Conservation (phyloP, 2,329 filamentous ascomycete species). For the Davidsoniella neocaledoniae region DNA sequence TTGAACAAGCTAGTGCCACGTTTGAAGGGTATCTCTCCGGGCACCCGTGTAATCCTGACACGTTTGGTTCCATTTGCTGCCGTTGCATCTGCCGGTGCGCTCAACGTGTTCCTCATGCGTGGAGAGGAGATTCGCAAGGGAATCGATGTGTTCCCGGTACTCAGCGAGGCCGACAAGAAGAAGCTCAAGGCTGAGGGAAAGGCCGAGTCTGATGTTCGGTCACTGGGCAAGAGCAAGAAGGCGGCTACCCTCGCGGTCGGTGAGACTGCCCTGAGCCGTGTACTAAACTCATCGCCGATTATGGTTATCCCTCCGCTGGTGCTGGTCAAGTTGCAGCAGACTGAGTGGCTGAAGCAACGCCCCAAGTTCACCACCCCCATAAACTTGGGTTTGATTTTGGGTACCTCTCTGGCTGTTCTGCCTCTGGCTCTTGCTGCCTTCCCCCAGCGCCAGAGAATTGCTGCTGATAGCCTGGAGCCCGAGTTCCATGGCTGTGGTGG, state of each 20-base stretch:
- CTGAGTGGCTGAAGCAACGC: conserved; percentile 60
- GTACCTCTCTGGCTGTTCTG: conserved; percentile 73
- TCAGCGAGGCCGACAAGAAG: conserved; percentile 51
- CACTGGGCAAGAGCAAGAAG: conserved; percentile 71
- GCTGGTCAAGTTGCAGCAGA: conserved; percentile 69
- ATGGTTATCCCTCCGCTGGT: conserved; percentile 90
- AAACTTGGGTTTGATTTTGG: conserved; percentile 74
- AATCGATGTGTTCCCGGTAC: conserved; percentile 79
- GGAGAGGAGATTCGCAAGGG: conserved; percentile 85
- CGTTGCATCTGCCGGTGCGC: conserved; percentile 73
- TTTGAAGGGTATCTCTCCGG: conserved; percentile 57
- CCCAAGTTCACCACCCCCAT: conserved; percentile 59
- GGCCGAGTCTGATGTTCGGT: conserved; percentile 47
- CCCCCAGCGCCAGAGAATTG: conserved; percentile 74
- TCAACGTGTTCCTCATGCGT: conserved; percentile 97
- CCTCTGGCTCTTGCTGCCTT: conserved; percentile 84
- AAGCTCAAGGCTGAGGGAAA: conserved; percentile 39
- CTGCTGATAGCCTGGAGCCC: conserved; percentile 58
- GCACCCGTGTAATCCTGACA: conserved; percentile 57
- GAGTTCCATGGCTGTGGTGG: conserved; percentile 77
- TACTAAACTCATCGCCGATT: conserved; percentile 87
- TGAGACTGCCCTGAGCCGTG: conserved; percentile 80
- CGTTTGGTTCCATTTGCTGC: conserved; percentile 94
- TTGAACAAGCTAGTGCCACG: conserved; percentile 81
- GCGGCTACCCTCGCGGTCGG: conserved; percentile 79